A percentile compares a stretch with the other conserved stretches of the same genome.
Evolutionary conservation across 805 yeast species (phyloP).

Genomic region (Vanderwaltozyma tropicalis): DNA sequence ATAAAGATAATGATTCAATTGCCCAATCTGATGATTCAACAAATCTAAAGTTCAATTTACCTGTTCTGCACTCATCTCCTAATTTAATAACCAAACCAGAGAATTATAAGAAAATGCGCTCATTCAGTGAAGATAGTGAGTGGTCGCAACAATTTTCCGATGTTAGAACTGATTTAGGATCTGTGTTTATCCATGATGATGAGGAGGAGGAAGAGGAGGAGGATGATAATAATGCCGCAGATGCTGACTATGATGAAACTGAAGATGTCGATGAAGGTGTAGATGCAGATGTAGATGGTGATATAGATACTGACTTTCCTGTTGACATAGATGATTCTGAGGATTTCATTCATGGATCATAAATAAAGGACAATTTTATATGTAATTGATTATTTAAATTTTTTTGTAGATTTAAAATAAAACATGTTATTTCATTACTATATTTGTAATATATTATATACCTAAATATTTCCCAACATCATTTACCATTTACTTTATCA

Average conservation of each 20-base stretch:
- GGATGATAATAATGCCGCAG: neutral
- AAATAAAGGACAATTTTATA: too few species aligned
- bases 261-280: neutral
- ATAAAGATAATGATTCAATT: neutral
- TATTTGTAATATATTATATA: too few species aligned
- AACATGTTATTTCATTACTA: too few species aligned
- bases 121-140: conserved; percentile 5
- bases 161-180: neutral
- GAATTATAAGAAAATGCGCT: neutral
- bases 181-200: neutral
- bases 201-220: neutral
- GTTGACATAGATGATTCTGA: too few species aligned
- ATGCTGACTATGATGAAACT: neutral
- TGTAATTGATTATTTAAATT: too few species aligned
- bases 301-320: too few species aligned
- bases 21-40: neutral
- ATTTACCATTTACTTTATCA: neutral
- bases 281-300: neutral
- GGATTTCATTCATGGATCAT: too few species aligned
- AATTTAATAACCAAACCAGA: neutral
- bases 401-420: too few species aligned
- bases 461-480: neutral
- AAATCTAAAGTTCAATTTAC: too few species aligned
- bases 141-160: conserved; percentile 1
- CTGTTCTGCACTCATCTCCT: neutral